phyloP scores from a whole-genome alignment of 2,329 filamentous ascomycete genomes.

The Fusarium temperatum region DNA sequence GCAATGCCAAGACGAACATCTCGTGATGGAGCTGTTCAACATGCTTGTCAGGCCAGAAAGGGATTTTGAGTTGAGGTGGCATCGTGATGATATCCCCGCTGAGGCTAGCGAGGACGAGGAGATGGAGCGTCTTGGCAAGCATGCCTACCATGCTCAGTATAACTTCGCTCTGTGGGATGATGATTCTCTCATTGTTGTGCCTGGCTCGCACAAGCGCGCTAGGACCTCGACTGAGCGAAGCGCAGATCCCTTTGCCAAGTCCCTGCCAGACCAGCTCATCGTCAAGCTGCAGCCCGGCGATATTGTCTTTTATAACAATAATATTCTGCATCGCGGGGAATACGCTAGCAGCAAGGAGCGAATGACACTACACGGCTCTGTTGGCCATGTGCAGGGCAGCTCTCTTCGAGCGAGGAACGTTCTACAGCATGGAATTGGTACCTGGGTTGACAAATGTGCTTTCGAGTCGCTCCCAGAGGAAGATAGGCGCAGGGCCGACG shows the following conservation, averaged over 20 bases:
- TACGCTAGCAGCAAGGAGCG: constrained; percentile 69
- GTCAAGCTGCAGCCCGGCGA: constrained; percentile 78
- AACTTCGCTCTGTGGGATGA: constrained; percentile 85
- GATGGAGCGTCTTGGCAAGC: constrained; percentile 63
- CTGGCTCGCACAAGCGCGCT: constrained; percentile 76
- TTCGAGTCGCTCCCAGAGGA: constrained; percentile 58
- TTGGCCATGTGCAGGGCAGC: constrained; percentile 68
- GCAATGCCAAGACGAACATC: constrained; percentile 62
- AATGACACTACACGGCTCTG: constrained; percentile 77
- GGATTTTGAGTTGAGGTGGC: constrained; percentile 83
- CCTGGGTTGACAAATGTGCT: constrained; percentile 69
- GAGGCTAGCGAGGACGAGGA: constrained; percentile 74
- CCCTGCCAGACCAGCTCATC: constrained; percentile 69
- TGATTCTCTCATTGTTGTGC: constrained; percentile 76
- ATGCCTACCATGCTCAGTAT: constrained; percentile 83
- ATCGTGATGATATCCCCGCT: constrained; percentile 83
- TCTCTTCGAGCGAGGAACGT: constrained; percentile 73
- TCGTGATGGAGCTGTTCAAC: constrained; percentile 91
- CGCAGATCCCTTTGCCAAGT: constrained; percentile 70
- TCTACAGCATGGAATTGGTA: constrained; percentile 76
- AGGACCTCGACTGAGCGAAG: constrained; percentile 74
- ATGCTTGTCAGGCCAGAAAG: constrained; percentile 77
- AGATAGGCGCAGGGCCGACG: constrained; percentile 62
- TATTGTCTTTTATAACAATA: constrained; percentile 89
- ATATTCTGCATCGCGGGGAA: constrained; percentile 80